Evolutionary conservation across 345 rosid species (phyloP), one percentile per base, ranked within the genome.

Genomic region (Citrus inodora): DNA sequence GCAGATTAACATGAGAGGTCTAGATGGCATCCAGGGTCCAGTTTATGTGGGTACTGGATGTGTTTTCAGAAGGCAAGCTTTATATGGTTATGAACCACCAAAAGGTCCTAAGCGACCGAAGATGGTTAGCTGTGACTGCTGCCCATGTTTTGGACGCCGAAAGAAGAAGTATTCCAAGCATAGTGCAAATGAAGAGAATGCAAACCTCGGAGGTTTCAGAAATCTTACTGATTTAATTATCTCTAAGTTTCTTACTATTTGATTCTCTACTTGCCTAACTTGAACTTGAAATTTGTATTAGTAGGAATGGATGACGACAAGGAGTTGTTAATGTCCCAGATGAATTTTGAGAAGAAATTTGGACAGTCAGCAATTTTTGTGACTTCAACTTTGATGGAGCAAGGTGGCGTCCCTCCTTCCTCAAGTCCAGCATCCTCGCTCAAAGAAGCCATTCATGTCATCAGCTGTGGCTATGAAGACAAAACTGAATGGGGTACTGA

Each of bases 401-500:
- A 90, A 80, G 99, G 98, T 28, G 98, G 98, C 30, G 97, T 96
- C 56, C 99, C 98, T 86, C 97, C 98, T 37, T 96, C 99, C 70
- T 92, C 98, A 19, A 92, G 99, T 80, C 98, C 99, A 65, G 98
- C 98, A 70, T 89, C 95, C 30, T 87, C 92, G 81, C 92, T 96
- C 63, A 96, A 96, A 86, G 98, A 96, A 87, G 98, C 98, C 87
- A 94, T 96, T 81, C 99, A 96, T 80, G 99, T 94, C 56, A 94
- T 96, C 71, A 94, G 98, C 69, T 96, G 98, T 73, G 98, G 99
- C 25, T 96, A 96, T 38, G 98, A 94, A 82, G 99, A 96, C 90
- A 94, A 94, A 83, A 96, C 93, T n/a, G 98, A 96, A 79, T 96
- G 99, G 98, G 99, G 99, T 76, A 76, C 77, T 58, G 99, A 96